A percentile compares a stretch with the other conserved stretches of the same genome.
Conservation (phyloP, 352 stramenopile species). For the Phytophthora macrochlamydospora region DNA sequence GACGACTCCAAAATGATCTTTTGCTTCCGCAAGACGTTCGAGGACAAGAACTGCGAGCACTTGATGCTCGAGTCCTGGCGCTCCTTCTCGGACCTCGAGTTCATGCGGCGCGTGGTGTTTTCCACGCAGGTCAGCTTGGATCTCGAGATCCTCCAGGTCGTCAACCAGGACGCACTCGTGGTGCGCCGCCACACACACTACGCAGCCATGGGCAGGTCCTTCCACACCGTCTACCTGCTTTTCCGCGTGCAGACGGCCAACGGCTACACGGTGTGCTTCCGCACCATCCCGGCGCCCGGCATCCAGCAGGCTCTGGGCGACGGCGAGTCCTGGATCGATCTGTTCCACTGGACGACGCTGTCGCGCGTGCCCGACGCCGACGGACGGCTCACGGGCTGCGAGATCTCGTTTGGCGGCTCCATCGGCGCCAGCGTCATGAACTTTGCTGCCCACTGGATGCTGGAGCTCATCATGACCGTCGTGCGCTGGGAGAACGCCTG, state of each 20-base stretch:
- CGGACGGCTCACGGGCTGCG: constrained; percentile 20
- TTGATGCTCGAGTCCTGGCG: constrained; percentile 61
- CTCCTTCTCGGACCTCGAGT: constrained; percentile 33
- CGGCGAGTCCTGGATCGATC: constrained; percentile 61
- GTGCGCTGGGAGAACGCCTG: constrained; percentile 71
- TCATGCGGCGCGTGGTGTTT: constrained; percentile 58
- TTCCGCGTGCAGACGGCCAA: constrained; percentile 59
- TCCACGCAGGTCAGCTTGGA: constrained; percentile 45
- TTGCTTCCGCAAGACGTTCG: constrained; percentile 66
- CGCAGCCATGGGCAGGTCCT: constrained; percentile 45
- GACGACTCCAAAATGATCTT: constrained; percentile 56
- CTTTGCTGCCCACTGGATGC: constrained; percentile 74
- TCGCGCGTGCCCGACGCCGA: constrained; percentile 29
- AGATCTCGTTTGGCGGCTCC: constrained; percentile 64
- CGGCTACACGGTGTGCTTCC: constrained; percentile 72
- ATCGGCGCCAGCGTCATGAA: constrained; percentile 59
- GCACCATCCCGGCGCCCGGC: constrained; percentile 54
- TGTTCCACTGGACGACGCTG: constrained; percentile 72
- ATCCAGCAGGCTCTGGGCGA: constrained; percentile 57
- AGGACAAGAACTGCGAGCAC: constrained; percentile 30
- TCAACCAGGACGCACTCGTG: constrained; percentile 57
- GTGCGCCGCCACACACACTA: constrained; percentile 71
- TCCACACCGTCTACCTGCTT: constrained; percentile 77
- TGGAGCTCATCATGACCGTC: constrained; percentile 79
- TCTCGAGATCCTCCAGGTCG: constrained; percentile 50